Percentiles rank a stretch among this genome's conserved stretches.
phyloP scores from a whole-genome alignment of 495 filamentous ascomycete genomes.

The Penicillium waksmanii region DNA sequence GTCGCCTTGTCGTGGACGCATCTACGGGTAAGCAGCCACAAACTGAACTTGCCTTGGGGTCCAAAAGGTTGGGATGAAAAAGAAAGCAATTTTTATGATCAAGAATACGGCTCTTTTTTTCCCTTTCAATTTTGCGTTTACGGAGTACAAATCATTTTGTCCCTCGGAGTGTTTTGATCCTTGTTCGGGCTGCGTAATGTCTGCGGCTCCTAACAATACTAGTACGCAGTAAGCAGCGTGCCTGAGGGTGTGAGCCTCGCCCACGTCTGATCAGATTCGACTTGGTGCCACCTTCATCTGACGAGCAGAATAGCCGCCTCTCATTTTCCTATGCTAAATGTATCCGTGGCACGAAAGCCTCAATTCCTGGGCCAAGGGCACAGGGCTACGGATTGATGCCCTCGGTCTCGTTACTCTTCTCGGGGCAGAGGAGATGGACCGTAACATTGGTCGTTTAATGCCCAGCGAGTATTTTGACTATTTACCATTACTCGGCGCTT shows the following conservation, averaged over 20 bases:
- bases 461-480: slow-evolving; percentile 17
- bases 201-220: neutral
- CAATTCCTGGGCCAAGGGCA: slow-evolving; percentile 13
- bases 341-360: slow-evolving; percentile 17
- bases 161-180: neutral
- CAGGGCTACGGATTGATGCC: slow-evolving; percentile 19
- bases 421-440: slow-evolving; percentile 18
- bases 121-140: neutral
- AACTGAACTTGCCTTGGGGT: neutral
- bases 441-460: slow-evolving; percentile 16
- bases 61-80: no score
- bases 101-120: neutral
- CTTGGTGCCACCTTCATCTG: neutral
- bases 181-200: neutral
- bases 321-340: neutral
- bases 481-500: slow-evolving; percentile 20
- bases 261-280: neutral
- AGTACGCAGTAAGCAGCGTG: no score
- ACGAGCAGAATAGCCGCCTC: neutral
- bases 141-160: neutral
- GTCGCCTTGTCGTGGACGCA: neutral
- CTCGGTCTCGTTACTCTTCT: slow-evolving; percentile 23
- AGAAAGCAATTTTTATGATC: no score
- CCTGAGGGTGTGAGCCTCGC: neutral
- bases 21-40: slow-evolving; percentile 3